Base-by-base conservation (phyloP, 345 rosid species). In the Murraya paniculata region DNA sequence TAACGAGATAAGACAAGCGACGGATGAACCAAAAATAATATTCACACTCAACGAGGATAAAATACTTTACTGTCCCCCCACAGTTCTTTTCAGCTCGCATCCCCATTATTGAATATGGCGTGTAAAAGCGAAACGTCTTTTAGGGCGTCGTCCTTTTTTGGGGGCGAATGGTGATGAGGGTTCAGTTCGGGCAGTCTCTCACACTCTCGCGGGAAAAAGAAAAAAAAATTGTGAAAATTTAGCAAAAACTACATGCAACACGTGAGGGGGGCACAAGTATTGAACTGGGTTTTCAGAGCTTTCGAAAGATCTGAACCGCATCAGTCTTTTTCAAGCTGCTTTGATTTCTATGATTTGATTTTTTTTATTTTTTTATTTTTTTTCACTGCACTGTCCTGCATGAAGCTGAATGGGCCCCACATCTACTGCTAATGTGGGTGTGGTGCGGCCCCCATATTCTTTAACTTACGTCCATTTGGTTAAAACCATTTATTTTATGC, bases 211-310 rank as follows among this genome's bases (percentile, higher is more conserved):
- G 18, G 50, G 68, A 25, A 59, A 39, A 59, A 61, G 6, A 2
- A 21, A 21, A 21, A 56, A 1, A 18, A 56, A 4, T 0, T 0
- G 3, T 0, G 3, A 56, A 56, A 56, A 62, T 14, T 14, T 6
- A 16, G 30, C 60, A 28, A 64, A 74, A 79, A 67, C 55, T 73
- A 25, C 78, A 74, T 76, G n/a, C 75, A 71, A 77, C 87, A 85
- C 85, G 85, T 85, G 87, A 85, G 85, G 39, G 81, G 82, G 81
- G 82, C 87, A 73, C 87, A n/a, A 24, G 57, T 0, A 7, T 16
- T 82, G 78, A 81, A 66, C 78, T 27, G 7, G 5, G 57, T 5
- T 38, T 30, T 16, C 68, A 36, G 33, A 59, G 25, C 27, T 45
- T 16, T 27, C 13, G 22, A 10, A 62, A 56, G 69, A 79, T 68